Base-by-base conservation (phyloP, 225 moss, liverwort and hornwort genomes). In the Marchantia polymorpha region DNA sequence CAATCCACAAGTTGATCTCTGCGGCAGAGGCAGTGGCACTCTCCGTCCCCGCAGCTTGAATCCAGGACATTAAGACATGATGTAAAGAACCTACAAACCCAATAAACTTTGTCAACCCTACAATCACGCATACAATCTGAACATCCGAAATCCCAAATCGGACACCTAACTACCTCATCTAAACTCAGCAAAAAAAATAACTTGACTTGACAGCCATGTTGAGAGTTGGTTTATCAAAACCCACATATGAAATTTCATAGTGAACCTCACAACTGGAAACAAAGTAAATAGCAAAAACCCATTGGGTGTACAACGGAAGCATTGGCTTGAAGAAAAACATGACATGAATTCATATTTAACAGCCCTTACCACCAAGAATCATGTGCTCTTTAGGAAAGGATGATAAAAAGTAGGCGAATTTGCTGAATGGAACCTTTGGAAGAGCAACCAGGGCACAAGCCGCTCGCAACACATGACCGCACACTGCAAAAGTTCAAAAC, bases 321-420 rank as follows among this genome's bases (percentile, higher is more conserved):
- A 25, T 67, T 39, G 39, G 39, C 39, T 39, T 39, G 3, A 39
- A 39, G 39, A 5, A 39, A 39, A 39, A 39, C 39, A 39, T 39
- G 39, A 39, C 39, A 39, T 2, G 39, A 39, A 39, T 39, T 39
- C 2, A 2, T 39, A 39, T 39, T 39, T 39, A 39, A 39, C 39
- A 39, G n/a, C 50, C 31, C 75, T 80, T 88, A 96, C 95, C 93
- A 79, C 72, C 80, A 64, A 73, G 78, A 69, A 82, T 83, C 59
- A 93, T 86, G 58, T 88, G 83, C 74, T 91, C 84, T 69, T 85
- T 89, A 16, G 92, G 91, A 73, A 96, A 92, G 12, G 89, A 90
- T 80, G 86, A 85, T 73, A 96, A 73, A 26, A 96, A 93, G 25
- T 85, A 88, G 65, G 92, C 87, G 82, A 96, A 76, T 85, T 66